These are phyloP conservation scores for Microstegium vimineum DNA, from an alignment of 176 grass and related monocot genomes.

Conservation along the genomic window DNA sequence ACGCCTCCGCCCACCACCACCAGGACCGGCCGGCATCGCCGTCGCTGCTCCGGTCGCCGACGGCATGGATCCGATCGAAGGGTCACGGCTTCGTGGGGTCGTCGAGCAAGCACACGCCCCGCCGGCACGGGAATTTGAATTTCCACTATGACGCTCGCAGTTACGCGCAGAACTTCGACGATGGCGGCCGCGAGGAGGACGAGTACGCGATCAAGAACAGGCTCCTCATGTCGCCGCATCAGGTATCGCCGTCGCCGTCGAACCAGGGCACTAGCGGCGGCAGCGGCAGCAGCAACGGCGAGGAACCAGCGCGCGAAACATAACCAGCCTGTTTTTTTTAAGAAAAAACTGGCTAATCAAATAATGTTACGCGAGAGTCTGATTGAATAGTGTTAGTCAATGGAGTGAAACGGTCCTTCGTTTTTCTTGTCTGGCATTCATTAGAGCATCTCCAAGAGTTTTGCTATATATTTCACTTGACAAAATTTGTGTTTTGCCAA, in stretches of 20 bases:
- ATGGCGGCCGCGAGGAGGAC: not conserved
- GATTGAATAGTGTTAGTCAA: too few species aligned
- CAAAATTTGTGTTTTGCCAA: too few species aligned
- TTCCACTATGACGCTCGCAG: constrained; percentile 52
- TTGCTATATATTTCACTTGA: too few species aligned
- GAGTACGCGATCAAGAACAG: constrained; percentile 4
- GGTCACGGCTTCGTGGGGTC: constrained; percentile 28
- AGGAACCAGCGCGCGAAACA: not conserved
- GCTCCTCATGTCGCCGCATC: constrained; percentile 13
- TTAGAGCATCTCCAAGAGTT: too few species aligned
- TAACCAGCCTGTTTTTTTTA: too few species aligned
- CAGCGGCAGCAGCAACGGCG: not conserved
- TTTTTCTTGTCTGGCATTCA: not conserved
- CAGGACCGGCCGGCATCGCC: not conserved
- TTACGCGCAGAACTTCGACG: constrained; percentile 62
- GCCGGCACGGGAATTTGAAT: constrained; percentile 20
- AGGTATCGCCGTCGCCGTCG: not conserved
- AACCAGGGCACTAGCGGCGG: not conserved
- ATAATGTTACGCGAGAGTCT: too few species aligned
- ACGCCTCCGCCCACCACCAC: not conserved
- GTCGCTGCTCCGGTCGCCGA: constrained; percentile 36
- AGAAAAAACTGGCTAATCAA: too few species aligned
- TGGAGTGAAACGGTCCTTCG: not conserved
- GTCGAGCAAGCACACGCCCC: not conserved
- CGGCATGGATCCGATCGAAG: constrained; percentile 41